Base-by-base conservation (phyloP, 345 rosid genomes). In the Bruguiera parviflora region DNA sequence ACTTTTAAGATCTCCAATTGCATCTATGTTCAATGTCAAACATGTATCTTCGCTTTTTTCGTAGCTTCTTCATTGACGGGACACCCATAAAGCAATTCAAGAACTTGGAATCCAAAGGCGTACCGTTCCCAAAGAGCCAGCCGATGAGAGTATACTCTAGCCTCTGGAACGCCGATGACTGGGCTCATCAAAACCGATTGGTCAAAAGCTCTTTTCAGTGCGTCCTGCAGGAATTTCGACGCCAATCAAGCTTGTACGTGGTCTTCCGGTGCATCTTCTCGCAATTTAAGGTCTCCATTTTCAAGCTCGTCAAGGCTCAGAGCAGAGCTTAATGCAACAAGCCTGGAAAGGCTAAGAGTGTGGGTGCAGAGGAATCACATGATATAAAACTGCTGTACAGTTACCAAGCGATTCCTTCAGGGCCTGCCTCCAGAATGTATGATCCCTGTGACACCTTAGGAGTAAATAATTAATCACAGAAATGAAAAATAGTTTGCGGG, bases 151-250 rank as follows among this genome's bases (percentile, higher is more conserved):
- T 86, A 10, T 79, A 86, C 75, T 83, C 87, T 11, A 84, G 83
- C 51, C 77, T 86, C 5, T 86, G 92, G 91, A 86, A 88, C 61
- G 91, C 81, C 16, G 92, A 90, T 64, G 85, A 88, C 55, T 90
- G 92, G 96, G 89, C 80, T 79, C 15, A 81, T 86, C n/a, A 89
- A 89, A 75, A 86, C 70, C 0, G 88, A 89, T 61, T 87, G 89
- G 84, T 62, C 84, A 4, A 49, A 80, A 22, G 86, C 91, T 66
- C 91, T 88, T 2, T 83, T 87, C 82, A 81, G 81, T 5, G 82
- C 88, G 55, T 84, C 77, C 2, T 86, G 58, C 69, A 76, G 79
- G 67, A 78, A 82, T 58, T 86, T 76, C 72, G 71, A 72, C 15
- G 80, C 78, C n/a, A 56, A 75, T 53, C 1, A 35, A 35, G 80